Evolutionary conservation across 73 alveolate species (phyloP), one percentile per base, ranked within the genome.

Genomic region (Breviolum minutum): DNA sequence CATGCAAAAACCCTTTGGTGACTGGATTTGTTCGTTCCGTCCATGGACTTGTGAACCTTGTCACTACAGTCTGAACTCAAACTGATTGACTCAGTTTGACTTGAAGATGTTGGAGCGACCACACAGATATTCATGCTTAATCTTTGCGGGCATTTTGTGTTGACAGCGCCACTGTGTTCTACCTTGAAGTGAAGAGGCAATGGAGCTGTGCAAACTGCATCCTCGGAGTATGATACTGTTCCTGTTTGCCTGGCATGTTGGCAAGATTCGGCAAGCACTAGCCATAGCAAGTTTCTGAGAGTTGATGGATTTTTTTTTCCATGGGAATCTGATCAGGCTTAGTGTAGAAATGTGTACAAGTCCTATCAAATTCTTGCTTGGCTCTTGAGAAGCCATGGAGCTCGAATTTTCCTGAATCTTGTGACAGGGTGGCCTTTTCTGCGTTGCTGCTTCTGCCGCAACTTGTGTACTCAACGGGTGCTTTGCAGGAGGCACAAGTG

Each of bases 391-490:
- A 40, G 54, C 54, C 54, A 40, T 22, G 77, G 24, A 68, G n/a
- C 77, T 68, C 4, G 77, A 17, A 22, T 68, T 68, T 68, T 13
- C 32, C 85, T 22, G 60, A 12, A 76, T 62, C 48, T 7, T 20
- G 11, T 60, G 89, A 76, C 97, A 91, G 97, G 97, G 64, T 74
- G 40, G 77, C 80, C 54, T 91, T 91, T 80, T 29, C 89, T 6
- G 48, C 27, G 12, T 40, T 91, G 26, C 89, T 91, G 77, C 80
- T 91, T 27, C 97, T 91, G 63, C 97, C 97, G n/a, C 88, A 74
- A 64, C 32, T 91, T 60, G 97, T 91, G 29, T 91, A 91, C 79
- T 91, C 97, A 10, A 91, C 97, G 13, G 97, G 97, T 13, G 97
- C 97, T 80, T 79, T 91, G 88, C 97, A 91, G 66, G 82, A 71